Evolutionary conservation across 371 early-diverging fungal genomes (phyloP).

Genomic region (Mortierella sp.): DNA sequence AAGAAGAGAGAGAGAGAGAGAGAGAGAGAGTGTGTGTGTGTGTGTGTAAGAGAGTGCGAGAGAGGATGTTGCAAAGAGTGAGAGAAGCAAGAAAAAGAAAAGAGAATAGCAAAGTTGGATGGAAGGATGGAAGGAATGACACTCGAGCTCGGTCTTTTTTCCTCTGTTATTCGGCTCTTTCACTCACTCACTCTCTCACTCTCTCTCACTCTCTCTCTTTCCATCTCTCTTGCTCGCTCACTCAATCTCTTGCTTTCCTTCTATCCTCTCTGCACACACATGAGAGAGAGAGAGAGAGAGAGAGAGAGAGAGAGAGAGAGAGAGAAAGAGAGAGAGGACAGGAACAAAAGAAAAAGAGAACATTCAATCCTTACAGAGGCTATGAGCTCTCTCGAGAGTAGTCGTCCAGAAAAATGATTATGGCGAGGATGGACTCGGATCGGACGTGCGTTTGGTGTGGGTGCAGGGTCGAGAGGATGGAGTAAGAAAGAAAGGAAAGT

Average conservation of each 20-base stretch:
- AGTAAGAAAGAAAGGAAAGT: too few species aligned
- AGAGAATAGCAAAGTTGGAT: not conserved
- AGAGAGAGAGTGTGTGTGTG: too few species aligned
- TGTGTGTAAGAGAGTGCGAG: not conserved
- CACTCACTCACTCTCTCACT: slow-evolving; percentile 6
- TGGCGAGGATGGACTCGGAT: too few species aligned
- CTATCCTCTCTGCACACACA: not conserved
- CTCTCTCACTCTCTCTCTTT: not conserved
- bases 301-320: slow-evolving; percentile 13
- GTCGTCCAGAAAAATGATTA: too few species aligned
- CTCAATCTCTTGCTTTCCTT: too few species aligned
- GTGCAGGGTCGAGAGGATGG: too few species aligned
- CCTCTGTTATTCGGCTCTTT: not conserved
- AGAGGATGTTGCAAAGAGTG: not conserved
- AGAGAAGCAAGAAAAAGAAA: slow-evolving; percentile 6
- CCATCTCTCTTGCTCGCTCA: not conserved
- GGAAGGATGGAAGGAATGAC: not conserved
- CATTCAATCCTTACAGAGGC: too few species aligned
- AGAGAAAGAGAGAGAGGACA: not conserved
- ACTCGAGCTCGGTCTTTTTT: slow-evolving; percentile 1
- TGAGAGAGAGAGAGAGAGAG: not conserved
- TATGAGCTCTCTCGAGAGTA: too few species aligned
- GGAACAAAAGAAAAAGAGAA: too few species aligned
- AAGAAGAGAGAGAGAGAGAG: not conserved
- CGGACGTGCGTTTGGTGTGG: too few species aligned